A percentile compares a stretch with the other conserved stretches of the same genome.
Conservation (phyloP, 2,329 filamentous ascomycete species). For the Mycosphaerella sp. region DNA sequence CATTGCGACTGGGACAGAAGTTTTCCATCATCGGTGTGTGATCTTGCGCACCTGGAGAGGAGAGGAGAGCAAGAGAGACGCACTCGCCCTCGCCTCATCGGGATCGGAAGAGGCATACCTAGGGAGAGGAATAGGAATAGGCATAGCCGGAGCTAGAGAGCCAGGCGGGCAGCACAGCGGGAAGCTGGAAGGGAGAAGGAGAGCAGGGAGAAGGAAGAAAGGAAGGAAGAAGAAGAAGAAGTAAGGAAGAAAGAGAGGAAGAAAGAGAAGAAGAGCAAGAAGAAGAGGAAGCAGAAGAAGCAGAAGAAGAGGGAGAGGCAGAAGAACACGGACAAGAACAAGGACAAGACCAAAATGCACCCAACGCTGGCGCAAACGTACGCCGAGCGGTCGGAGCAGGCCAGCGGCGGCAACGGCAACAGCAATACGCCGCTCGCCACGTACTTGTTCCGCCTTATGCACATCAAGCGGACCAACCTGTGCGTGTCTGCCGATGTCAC, state of each 20-base stretch:
- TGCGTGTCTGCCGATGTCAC: conserved; percentile 54
- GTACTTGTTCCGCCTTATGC: conserved; percentile 46
- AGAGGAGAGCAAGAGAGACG: no score
- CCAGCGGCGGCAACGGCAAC: conserved; percentile 10
- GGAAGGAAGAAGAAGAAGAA: background rate
- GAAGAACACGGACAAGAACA: no score
- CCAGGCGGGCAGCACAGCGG: no score
- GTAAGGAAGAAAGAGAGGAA: background rate
- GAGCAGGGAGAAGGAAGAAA: background rate
- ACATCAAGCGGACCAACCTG: conserved; percentile 47
- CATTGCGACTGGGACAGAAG: no score
- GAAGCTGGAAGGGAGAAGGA: background rate
- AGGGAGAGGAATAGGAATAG: no score
- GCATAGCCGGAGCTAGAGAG: no score
- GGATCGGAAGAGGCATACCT: no score
- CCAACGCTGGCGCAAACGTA: conserved; percentile 41
- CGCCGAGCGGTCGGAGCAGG: conserved; percentile 41
- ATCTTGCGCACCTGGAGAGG: no score
- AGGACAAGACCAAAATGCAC: conserved; percentile 23
- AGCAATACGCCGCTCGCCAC: conserved; percentile 40
- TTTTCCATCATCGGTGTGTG: no score
- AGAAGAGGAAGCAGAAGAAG: background rate
- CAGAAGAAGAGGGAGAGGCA: background rate
- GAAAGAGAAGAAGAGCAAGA: background rate
- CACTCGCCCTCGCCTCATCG: no score